phyloP scores from a whole-genome alignment of 768 basidiomycete species.

The Leccinum uliginosum region DNA sequence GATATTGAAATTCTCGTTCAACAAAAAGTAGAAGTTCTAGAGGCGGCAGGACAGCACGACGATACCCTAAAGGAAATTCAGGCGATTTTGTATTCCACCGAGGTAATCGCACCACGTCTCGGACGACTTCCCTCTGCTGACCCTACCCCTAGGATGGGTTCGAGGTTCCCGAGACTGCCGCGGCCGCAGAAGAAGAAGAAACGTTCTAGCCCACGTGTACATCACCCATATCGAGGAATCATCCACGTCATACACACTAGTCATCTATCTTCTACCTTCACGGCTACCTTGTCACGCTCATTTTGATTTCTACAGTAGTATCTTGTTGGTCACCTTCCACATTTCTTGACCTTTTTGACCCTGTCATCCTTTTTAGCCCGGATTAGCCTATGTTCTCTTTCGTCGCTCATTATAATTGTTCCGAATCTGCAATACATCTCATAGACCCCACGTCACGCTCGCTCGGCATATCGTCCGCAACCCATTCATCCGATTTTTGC shows the following conservation, averaged over 20 bases:
- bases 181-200: slow-evolving; percentile 70
- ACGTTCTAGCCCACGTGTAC: slow-evolving; percentile 49
- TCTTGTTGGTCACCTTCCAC: slow-evolving; percentile 4
- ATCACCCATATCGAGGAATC: slow-evolving; percentile 6
- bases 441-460: slow-evolving; percentile 7
- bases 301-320: slow-evolving; percentile 13
- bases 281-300: slow-evolving; percentile 15
- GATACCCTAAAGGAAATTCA: slow-evolving; percentile 73
- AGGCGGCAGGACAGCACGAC: slow-evolving; percentile 54
- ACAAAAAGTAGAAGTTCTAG: slow-evolving; percentile 62
- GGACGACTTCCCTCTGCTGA: slow-evolving; percentile 3
- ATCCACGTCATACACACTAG: slow-evolving; percentile 8
- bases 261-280: slow-evolving; percentile 4
- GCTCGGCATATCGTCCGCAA: slow-evolving; percentile 1
- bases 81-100: slow-evolving; percentile 90
- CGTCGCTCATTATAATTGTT: slow-evolving; percentile 22
- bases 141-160: slow-evolving; percentile 71
- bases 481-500: background rate
- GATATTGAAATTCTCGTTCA: slow-evolving; percentile 96
- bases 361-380: background rate
- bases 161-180: slow-evolving; percentile 72
- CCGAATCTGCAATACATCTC: slow-evolving; percentile 27
- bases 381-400: slow-evolving; percentile 21
- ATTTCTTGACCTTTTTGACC: slow-evolving; percentile 9
- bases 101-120: slow-evolving; percentile 50